Evolutionary conservation across 2,329 filamentous ascomycete genomes (phyloP), one percentile per base, ranked within the genome.

Genomic region (Cephalotrichum gorgonifer): DNA sequence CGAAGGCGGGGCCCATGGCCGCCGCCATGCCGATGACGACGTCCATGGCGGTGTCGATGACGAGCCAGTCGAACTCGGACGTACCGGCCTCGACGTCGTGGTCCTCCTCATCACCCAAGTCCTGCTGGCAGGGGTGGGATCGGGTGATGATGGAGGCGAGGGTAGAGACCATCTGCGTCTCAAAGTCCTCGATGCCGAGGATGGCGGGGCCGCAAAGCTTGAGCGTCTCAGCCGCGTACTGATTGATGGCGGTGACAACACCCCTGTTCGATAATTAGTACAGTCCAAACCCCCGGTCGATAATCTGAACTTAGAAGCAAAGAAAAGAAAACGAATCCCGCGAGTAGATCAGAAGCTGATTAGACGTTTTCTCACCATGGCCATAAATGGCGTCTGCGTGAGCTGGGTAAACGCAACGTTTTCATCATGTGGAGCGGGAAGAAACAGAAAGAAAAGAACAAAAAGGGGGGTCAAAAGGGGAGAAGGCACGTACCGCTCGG

Each of bases 61-160:
- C 85, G 17, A 96, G 79, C 93, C 93, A 97, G 72, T 97, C 93
- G 60, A 95, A 95, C 70, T 98, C 93, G 2, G 91, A 95, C 27
- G 85, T 86, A 63, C 89, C 91, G 48, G 72, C 72, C 50, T 86
- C 80, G 9, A 82, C 73, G n/a, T 83, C 81, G 53, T 85, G 79
- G 57, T 91, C 89, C 50, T 87, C 85, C 53, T 88, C 84, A 52
- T 86, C 85, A 43, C 85, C 87, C 22, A 94, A 79, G 61, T 96
- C 91, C 61, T 91, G 81, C 69, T 98, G 93, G 73, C 88, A 96
- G 50, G 87, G 83, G 70, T 98, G 93, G 54, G 86, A 83, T 68
- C 91, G 90, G 54, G 85, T 91, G 60, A 97, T 85, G 61, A 97
- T 83, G 45, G 85, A 75, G 52, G 81, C 76, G 50, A 96, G 69